Base-by-base conservation (phyloP, 2,329 filamentous ascomycete species). In the Penicillium sp. region DNA sequence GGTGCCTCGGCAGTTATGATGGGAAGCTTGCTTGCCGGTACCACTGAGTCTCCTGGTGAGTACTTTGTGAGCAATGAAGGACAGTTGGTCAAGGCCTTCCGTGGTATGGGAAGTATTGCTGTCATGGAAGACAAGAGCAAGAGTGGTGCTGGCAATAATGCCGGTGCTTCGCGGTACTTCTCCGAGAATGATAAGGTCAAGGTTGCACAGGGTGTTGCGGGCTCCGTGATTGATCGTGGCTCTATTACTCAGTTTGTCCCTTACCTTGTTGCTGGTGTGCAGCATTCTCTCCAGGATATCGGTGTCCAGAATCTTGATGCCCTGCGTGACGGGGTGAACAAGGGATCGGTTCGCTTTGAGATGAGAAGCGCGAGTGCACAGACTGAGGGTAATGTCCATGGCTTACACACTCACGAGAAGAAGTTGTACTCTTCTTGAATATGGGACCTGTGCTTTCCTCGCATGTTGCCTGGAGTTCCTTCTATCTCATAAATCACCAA, bases 101-200 rank as follows among this genome's bases (percentile, higher is more conserved):
- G 94, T 78, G 94, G 94, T 60, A 99, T 99, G 94, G 94, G 94
- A 66, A 93, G 89, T 78, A 99, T 99, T 74, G 94, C 97, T 71
- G 94, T 94, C 66, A 99, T 99, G 94, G 93, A 97, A 80, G 93
- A 97, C 80, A 96, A 94, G 86, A 96, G 96, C 83, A 92, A 93
- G 13, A 91, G 90, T 54, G 83, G 78, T 57, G 89, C 88, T 65
- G 80, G 81, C 70, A 89, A 88, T 78, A 99, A 97, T 74, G 94
- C 94, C 54, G 94, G 94, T 71, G 97, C 95, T 62, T 94, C 94
- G 41, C 89, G 94, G 62, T 99, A 99, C 83, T 99, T 99, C 81
- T 97, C 93, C 43, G 94, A 99, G 79, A 93, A 93, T 59, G 93
- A 97, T 78, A 89, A 89, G 67, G 87, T 99, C 54, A 85, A 99